Evolutionary conservation across 1,284 basidiomycete species (phyloP), one percentile per base, ranked within the genome.

Genomic region (Bjerkandera adusta): DNA sequence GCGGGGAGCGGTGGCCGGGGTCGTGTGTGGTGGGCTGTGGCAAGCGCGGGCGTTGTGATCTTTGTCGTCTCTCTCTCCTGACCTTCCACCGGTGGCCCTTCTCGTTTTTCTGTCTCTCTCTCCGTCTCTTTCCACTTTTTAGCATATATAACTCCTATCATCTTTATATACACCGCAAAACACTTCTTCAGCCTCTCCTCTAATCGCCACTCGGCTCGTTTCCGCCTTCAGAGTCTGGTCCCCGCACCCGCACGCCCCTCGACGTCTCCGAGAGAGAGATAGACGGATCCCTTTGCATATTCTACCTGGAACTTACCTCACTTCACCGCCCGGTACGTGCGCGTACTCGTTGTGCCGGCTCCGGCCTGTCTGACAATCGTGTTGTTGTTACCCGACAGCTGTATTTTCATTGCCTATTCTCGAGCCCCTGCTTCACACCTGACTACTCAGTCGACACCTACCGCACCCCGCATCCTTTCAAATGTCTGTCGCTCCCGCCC

Each of bases 401-500:
- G 61, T 62, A 61, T 57, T 57, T 53, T 54, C 46, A 51, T 50
- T 50, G 38, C 49, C 48, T 36, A 43, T 49, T 50, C 49, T 52
- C 49, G 36, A 51, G 39, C 25, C 27, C 37, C 44, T 54, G 47
- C 53, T 44, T 48, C 46, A 45, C 39, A 53, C 33, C 39, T 53
- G 48, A 40, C 51, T 15, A 22, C 4, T 37, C 43, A 25, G 52
- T 49, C 58, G 44, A 50, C 33, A 61, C 66, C 62, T 48, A 43
- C 56, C 55, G 57, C 62, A 20, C 64, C 62, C 46, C 67, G 48
- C 49, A 51, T 49, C 44, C 53, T 61, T 64, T 51, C 36, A 51
- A 64, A 83, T 84, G 80, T 71, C 79, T 62, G 71, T 81, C 66
- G 69, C 74, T 61, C 71, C 74, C 55, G 64, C 73, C 39, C 68